Conservation (phyloP, 176 grass and related monocot genomes). For the Zizania latifolia region DNA sequence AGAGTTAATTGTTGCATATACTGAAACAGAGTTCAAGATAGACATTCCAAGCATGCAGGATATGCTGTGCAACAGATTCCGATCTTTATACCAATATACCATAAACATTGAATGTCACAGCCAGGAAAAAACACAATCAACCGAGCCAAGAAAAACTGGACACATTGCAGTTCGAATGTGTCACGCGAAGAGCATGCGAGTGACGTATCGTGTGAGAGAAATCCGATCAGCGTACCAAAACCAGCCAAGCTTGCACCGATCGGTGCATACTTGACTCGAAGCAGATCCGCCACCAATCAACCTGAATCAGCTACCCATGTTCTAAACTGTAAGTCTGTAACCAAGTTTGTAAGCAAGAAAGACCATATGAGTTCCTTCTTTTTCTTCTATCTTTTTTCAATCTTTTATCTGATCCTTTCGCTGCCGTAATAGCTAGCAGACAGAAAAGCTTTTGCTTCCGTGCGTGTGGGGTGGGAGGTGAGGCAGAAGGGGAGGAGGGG, state of each 20-base stretch:
- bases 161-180: slow-evolving; percentile 24
- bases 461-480: not conserved
- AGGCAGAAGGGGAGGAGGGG: slow-evolving; percentile 1
- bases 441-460: not conserved
- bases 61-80: not conserved
- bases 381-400: not conserved
- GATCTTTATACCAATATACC: not conserved
- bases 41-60: not conserved
- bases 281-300: not conserved
- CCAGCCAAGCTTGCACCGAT: not conserved
- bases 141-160: slow-evolving; percentile 17
- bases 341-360: slow-evolving; percentile 10
- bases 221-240: not conserved
- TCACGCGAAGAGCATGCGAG: not conserved
- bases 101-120: not conserved
- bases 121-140: not conserved
- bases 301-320: not conserved
- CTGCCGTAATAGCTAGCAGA: not conserved
- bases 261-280: not conserved
- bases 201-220: not conserved
- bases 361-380: not conserved
- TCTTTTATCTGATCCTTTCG: not conserved
- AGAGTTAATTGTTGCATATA: not conserved
- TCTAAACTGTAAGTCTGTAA: not conserved
- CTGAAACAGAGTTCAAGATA: not conserved